Evolutionary conservation across 2,329 filamentous ascomycete genomes (phyloP), one percentile per base, ranked within the genome.

Genomic region (Byssothecium circinans): DNA sequence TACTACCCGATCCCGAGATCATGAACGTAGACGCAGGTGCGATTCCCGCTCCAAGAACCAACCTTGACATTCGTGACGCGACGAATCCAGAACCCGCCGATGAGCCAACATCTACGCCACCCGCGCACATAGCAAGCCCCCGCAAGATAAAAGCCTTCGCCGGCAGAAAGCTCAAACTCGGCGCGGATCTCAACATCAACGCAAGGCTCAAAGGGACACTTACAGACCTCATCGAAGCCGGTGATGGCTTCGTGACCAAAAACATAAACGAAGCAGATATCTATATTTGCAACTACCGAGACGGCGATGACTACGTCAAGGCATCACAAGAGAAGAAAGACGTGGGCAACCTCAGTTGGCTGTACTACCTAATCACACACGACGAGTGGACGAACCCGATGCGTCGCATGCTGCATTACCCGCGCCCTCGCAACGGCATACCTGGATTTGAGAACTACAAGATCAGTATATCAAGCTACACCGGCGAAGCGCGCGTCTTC

Each of bases 391-490:
- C 89, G 1, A 91, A 88, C 11, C 92, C 94, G 0, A 77, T 91
- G 49, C 83, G 84, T 35, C 85, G 90, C 41, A 78, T 97, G 23
- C 77, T 99, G 19, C 94, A 99, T 67, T 99, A 99, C 58, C 94
- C 94, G 0, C 67, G 95, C 12, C 88, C 91, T 4, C 82, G 81
- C 38, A 69, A 85, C 8, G 89, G 89, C 1, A 84, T 99, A 29
- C 83, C 86, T 0, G 91, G 89, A 0, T 96, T 99, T 65, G 71
- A 87, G 49, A 77, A 81, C 7, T 78, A 88, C 68, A 83, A 81
- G 42, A 94, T 99, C 62, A 96, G 91, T 47, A 79, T 99, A 5
- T 97, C 94, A 5, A 99, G 97, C 70, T 99, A 99, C 67, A 90
- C 90, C 37, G 94, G 94, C 25, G 94, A 99, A 70, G 90, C 94